Conservation (phyloP, 495 filamentous ascomycete genomes). For the Penicillium angulare region DNA sequence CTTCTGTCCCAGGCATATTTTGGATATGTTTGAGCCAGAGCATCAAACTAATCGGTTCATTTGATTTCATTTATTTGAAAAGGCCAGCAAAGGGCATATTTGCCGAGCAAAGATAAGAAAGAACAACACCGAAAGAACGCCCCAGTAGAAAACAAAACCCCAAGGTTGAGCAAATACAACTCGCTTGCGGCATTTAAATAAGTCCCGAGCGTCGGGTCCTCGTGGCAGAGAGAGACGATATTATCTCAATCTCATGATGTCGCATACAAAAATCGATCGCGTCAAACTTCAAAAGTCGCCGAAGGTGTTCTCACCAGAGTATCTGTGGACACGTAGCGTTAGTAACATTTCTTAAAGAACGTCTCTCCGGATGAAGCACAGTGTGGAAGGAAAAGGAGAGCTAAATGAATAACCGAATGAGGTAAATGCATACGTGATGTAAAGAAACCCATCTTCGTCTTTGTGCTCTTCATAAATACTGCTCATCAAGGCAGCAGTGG, state of each 20-base stretch:
- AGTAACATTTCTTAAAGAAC: no score
- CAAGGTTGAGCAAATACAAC: conserved; percentile 11
- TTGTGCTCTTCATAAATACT: conserved; percentile 99
- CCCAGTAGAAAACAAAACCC: conserved; percentile 9
- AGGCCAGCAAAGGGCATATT: neutral
- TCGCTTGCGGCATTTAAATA: conserved; percentile 2
- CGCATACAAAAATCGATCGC: conserved; percentile 5
- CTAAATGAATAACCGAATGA: no score
- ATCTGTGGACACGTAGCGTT: no score
- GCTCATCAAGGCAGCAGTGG: conserved; percentile 97
- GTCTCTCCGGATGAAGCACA: no score
- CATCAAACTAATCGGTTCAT: neutral
- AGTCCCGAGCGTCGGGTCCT: neutral
- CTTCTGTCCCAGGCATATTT: no score
- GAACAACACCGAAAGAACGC: neutral
- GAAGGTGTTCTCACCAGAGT: conserved; percentile 99
- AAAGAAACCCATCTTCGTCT: conserved; percentile 58
- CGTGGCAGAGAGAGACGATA: neutral
- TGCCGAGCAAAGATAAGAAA: conserved; percentile 18
- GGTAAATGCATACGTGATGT: conserved; percentile 52
- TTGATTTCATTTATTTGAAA: conserved; percentile 5
- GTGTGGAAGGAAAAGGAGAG: no score
- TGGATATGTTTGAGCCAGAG: no score
- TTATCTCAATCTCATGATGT: neutral
- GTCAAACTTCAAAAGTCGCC: conserved; percentile 52